Evolutionary conservation across 352 stramenopile species (phyloP), one percentile per base, ranked within the genome.

Genomic region (Phytophthora macrochlamydospora): DNA sequence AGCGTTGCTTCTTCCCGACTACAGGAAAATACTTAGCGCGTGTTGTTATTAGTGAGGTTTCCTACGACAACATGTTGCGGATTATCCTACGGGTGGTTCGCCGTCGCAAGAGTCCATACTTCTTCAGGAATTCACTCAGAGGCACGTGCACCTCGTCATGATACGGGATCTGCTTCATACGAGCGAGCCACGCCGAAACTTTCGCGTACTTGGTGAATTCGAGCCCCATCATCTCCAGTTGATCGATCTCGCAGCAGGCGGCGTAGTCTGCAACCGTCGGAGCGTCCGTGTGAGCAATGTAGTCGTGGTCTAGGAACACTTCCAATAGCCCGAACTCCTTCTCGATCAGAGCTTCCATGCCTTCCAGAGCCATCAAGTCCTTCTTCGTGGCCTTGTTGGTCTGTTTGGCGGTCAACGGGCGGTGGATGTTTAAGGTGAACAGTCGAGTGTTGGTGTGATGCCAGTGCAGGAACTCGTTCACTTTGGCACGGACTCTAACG

Each of bases 201-300:
- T 78, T 79, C 0, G 71, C 54, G 51, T 75, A 88, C 62, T 78
- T 76, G 46, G 48, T 12, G 24, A 87, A 76, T 31, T 87, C 65
- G 56, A 79, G 72, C 11, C 62, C 68, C 50, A 85, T 78, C 29
- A 70, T 62, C 53, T 88, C 69, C 3, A 88, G 58, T 60, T 88
- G 81, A 46, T 85, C 81, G 48, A 78, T 72, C 69, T 90, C 78
- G 49, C 78, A 88, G 67, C 88, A 87, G 35, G 64, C 53, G 3
- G 63, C 62, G 30, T 76, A 76, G 65, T 90, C 81, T 0, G 76
- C 81, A 40, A 88, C 50, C 31, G 81, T 88, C 1, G 76, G 71
- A 4, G 50, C 33, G 50, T 78, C 49, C 32, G 76, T 80, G 29
- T 71, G 59, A 0, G 76, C 81, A 37, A 87, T 55, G 56, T 68